Conservation (phyloP, 176 grass and related monocot genomes). For the Zoysia pacifica region DNA sequence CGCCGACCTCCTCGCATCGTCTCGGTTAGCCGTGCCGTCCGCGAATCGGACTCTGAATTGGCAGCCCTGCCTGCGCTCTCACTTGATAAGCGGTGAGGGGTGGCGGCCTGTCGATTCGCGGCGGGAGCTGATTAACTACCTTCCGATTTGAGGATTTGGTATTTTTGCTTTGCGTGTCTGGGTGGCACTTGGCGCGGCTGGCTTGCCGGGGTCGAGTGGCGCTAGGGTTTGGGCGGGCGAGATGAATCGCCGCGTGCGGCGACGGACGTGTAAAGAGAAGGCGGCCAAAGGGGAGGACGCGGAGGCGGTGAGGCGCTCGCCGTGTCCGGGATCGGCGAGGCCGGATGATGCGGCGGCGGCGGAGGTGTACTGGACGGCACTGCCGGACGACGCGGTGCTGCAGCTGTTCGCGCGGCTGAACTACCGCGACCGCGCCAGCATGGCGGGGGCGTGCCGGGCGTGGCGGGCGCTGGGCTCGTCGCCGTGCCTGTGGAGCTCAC, state of each 20-base stretch:
- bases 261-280: conserved; percentile 54
- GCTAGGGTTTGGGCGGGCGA: conserved; percentile 60
- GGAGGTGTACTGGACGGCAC: conserved; percentile 75
- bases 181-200: background rate
- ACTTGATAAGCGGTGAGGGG: conserved; percentile 17
- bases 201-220: background rate
- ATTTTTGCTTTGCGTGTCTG: background rate
- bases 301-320: conserved; percentile 2
- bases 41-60: conserved; percentile 26
- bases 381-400: conserved; percentile 81
- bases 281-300: conserved; percentile 49
- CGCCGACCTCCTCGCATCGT: background rate
- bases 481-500: conserved; percentile 70
- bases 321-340: background rate
- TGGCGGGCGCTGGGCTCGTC: conserved; percentile 86
- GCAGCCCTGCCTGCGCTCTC: background rate
- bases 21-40: background rate
- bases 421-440: conserved; percentile 83
- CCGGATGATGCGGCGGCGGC: background rate
- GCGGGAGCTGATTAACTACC: conserved; percentile 12
- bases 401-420: conserved; percentile 87
- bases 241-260: conserved; percentile 87
- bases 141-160: conserved; percentile 33
- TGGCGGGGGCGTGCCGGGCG: conserved; percentile 61
- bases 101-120: conserved; percentile 34